Evolutionary conservation across 2,329 filamentous ascomycete genomes (phyloP).

Genomic region (Penicillium sp.): DNA sequence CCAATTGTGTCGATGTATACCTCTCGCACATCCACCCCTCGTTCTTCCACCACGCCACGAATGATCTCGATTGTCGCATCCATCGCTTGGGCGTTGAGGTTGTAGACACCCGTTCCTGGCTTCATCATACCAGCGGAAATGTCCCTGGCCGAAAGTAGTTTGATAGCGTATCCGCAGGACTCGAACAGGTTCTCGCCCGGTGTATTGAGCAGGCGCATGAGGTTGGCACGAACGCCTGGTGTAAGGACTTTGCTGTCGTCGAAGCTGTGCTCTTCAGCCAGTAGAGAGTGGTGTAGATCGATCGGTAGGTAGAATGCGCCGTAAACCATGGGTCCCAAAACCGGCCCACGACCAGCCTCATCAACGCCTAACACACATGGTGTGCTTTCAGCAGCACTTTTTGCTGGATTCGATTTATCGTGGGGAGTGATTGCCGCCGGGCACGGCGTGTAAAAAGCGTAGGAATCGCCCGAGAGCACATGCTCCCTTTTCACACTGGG

Average conservation of each 20-base stretch:
- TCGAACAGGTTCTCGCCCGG: constrained; percentile 60
- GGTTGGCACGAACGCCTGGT: constrained; percentile 71
- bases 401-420: constrained; percentile 30
- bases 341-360: constrained; percentile 90
- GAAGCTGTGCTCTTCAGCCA: constrained; percentile 81
- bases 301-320: constrained; percentile 72
- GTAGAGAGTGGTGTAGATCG: constrained; percentile 69
- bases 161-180: constrained; percentile 82
- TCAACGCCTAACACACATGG: constrained; percentile 86
- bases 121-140: constrained; percentile 80
- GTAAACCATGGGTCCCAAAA: constrained; percentile 78
- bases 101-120: constrained; percentile 64
- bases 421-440: constrained; percentile 63
- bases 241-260: constrained; percentile 95
- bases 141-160: constrained; percentile 79
- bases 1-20: constrained; percentile 97
- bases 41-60: constrained; percentile 69
- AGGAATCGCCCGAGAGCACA: constrained; percentile 69
- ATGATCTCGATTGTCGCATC: constrained; percentile 88
- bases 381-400: constrained; percentile 46
- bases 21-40: constrained; percentile 79
- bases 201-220: constrained; percentile 75
- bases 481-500: constrained; percentile 66
- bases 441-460: constrained; percentile 72
- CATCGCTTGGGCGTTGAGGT: constrained; percentile 94